Percentiles rank a stretch among this genome's conserved stretches.
phyloP scores from a whole-genome alignment of 1,139 yeast species.

The Suhomyces terraborum region DNA sequence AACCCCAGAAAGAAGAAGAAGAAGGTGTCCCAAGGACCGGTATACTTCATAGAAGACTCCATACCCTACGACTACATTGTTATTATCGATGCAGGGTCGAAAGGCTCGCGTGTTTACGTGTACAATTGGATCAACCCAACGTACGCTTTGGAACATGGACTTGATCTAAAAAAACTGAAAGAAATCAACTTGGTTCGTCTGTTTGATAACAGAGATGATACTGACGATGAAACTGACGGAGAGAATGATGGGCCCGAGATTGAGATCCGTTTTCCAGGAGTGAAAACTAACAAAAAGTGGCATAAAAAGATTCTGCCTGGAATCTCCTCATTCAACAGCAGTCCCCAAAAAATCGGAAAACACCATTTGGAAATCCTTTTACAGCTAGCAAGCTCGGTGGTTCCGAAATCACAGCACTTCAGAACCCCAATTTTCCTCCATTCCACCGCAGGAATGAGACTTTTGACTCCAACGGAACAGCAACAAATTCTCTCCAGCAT shows the following conservation, averaged over 20 bases:
- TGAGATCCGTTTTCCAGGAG: slow-evolving; percentile 39
- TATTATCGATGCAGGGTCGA: slow-evolving; percentile 81
- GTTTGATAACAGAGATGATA: neutral
- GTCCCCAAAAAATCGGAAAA: slow-evolving; percentile 57
- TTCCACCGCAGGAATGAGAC: slow-evolving; percentile 81
- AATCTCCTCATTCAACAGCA: slow-evolving; percentile 53
- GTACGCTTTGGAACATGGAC: slow-evolving; percentile 31
- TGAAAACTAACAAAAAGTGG: slow-evolving; percentile 53
- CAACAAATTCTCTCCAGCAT: slow-evolving; percentile 50
- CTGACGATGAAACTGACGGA: neutral
- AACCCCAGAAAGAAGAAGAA: slow-evolving; percentile 8
- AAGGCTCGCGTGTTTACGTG: slow-evolving; percentile 74
- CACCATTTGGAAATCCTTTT: slow-evolving; percentile 61
- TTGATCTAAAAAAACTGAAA: slow-evolving; percentile 17
- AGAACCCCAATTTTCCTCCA: slow-evolving; percentile 77
- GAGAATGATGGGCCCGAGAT: neutral
- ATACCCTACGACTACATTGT: slow-evolving; percentile 67
- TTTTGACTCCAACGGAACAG: slow-evolving; percentile 60
- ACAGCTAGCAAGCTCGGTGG: slow-evolving; percentile 54
- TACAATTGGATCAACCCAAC: slow-evolving; percentile 65
- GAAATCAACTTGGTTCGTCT: slow-evolving; percentile 3
- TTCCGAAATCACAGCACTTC: slow-evolving; percentile 67
- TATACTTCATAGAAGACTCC: slow-evolving; percentile 32
- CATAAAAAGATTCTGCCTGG: slow-evolving; percentile 68
- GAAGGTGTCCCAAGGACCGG: slow-evolving; percentile 27